Base-by-base conservation (phyloP, 2,329 filamentous ascomycete genomes). In the Calonectria pteridis region DNA sequence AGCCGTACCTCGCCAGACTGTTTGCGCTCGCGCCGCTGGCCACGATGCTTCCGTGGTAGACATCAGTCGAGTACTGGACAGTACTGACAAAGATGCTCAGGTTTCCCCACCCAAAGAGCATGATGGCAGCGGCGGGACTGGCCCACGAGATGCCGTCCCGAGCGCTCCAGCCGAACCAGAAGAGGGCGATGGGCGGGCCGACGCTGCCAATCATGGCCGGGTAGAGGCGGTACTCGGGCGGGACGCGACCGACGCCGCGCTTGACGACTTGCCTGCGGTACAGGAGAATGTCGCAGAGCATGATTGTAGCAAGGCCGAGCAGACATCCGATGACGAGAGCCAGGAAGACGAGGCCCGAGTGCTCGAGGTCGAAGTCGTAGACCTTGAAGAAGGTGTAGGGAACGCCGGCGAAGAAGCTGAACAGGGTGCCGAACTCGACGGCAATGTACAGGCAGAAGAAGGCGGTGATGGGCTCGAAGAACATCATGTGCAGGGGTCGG, bases 391-490 rank as follows among this genome's bases (percentile, higher is more conserved):
- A 90, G 1, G 87, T 86, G 75, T 85, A 89, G 0, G 88, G 88
- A 0, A 90, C 86, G 0, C 85, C 86, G 1, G 86, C 87, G 76
- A 91, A 90, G 83, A 90, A 90, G 55, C 83, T 86, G 74, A 88
- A 91, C 1, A 90, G 82, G 0, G 88, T 88, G 6, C 86, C 89
- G 69, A 90, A 91, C 67, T 87, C 85, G 77, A 86, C 87, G 0
- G 88, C 83, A 0, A 87, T 84, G 76, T 90, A 91, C 0, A 91
- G 77, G 51, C 85, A 87, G 46, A 87, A 81, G 69, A 92, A 90
- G 14, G 88, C 87, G 2, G 93, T 89, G 46, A 94, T 92, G 3
- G 92, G 91, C 77, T 94, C 92, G 1, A 88, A 88, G 50, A 91
- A 79, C 10, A 93, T 85, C 86, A 94, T 91, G 55, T 88, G 86